These are phyloP conservation scores for Stevia rebaudiana DNA, from an alignment of 140 eudicot genomes.

Conservation along the genomic window DNA sequence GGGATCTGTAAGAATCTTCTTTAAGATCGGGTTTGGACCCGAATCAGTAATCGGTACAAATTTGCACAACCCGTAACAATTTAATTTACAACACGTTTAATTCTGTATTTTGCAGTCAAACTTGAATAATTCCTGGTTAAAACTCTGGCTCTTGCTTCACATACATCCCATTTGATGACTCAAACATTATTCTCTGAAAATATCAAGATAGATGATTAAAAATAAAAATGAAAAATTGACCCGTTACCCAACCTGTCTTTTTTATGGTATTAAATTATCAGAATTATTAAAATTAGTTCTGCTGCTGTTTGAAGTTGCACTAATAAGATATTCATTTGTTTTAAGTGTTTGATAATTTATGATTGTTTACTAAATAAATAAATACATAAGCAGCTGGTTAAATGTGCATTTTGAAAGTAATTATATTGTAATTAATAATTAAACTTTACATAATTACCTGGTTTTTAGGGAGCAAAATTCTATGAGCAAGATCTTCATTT, in stretches of 20 bases:
- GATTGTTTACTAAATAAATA: too few species aligned
- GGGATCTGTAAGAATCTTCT: constrained; percentile 23
- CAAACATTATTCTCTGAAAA: constrained; percentile 35
- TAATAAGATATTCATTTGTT: too few species aligned
- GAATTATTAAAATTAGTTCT: too few species aligned
- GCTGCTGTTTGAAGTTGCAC: too few species aligned
- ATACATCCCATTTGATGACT: constrained; percentile 32
- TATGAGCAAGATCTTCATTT: constrained; percentile 62
- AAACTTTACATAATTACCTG: constrained; percentile 34
- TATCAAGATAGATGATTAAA: background rate
- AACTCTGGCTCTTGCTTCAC: constrained; percentile 61
- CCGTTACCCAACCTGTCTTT: too few species aligned
- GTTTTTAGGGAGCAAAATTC: constrained; percentile 40
- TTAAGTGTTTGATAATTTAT: too few species aligned
- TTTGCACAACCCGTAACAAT: constrained; percentile 16
- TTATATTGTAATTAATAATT: background rate
- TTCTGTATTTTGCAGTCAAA: constrained; percentile 36
- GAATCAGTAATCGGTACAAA: constrained; percentile 17
- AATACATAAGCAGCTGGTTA: too few species aligned
- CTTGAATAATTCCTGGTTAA: too few species aligned
- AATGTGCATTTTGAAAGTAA: background rate
- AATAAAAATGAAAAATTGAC: background rate
- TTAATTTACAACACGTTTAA: constrained; percentile 29
- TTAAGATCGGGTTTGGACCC: constrained; percentile 13
- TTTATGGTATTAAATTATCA: too few species aligned